Percentiles rank a stretch among this genome's conserved stretches.
Conservation (phyloP, 257 asterid genomes). For the Cynanchum wilfordii region DNA sequence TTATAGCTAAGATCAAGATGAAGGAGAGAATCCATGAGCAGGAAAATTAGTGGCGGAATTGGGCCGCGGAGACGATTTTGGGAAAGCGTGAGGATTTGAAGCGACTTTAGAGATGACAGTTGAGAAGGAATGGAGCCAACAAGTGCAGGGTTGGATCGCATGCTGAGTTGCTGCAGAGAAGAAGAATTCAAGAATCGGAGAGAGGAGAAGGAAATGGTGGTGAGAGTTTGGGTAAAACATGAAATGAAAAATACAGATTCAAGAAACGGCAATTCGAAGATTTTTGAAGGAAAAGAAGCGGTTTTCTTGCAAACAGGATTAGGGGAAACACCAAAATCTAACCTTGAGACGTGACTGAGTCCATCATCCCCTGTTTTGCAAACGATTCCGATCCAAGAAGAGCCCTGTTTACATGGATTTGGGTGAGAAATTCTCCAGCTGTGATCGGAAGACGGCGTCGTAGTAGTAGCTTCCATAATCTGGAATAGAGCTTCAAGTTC, state of each 20-base stretch:
- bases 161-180: conserved; percentile 57
- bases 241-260: conserved; percentile 67
- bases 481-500: conserved; percentile 62
- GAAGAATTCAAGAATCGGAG: conserved; percentile 28
- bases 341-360: conserved; percentile 54
- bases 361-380: conserved; percentile 40
- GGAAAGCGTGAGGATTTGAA: conserved; percentile 71
- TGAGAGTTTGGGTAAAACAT: conserved; percentile 46
- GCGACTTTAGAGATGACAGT: conserved; percentile 50
- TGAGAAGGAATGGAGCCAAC: conserved; percentile 67
- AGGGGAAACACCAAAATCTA: conserved; percentile 68
- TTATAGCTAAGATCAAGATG: conserved; percentile 86
- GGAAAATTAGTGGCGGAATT: conserved; percentile 47
- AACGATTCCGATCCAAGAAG: conserved; percentile 70
- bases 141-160: conserved; percentile 61
- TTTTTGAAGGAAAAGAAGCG: conserved; percentile 61
- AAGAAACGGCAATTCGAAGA: conserved; percentile 59
- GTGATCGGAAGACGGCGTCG: conserved; percentile 45
- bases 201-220: conserved; percentile 31
- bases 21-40: conserved; percentile 34
- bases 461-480: conserved; percentile 56
- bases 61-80: conserved; percentile 56
- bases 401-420: conserved; percentile 60
- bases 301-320: conserved; percentile 69
- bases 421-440: conserved; percentile 64